Percentiles rank a stretch among this genome's conserved stretches.
Evolutionary conservation across 108 stramenopile species (phyloP).

Genomic region (Skeletonema potamos): DNA sequence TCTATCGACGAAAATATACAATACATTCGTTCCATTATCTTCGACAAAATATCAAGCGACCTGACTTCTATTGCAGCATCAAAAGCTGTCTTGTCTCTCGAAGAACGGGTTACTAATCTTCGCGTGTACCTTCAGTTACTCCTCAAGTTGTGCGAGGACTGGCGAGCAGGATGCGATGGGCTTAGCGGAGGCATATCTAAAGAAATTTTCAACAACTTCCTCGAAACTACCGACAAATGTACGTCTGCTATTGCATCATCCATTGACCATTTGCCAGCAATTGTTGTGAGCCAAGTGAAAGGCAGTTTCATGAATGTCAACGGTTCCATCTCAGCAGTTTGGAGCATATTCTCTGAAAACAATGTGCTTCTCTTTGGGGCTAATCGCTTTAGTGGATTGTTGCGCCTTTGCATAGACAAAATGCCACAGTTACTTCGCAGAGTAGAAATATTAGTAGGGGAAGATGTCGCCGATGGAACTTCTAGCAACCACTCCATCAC

Average conservation of each 20-base stretch:
- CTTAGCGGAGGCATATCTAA: conserved; percentile 29
- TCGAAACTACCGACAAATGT: conserved; percentile 31
- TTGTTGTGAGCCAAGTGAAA: background rate
- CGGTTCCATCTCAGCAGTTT: conserved; percentile 12
- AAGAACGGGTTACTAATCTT: conserved; percentile 5
- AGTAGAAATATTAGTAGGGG: conserved; percentile 11
- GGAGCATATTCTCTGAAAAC: conserved; percentile 29
- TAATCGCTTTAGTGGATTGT: conserved; percentile 10
- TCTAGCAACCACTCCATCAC: background rate
- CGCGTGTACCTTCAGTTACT: conserved; percentile 11
- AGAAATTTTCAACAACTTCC: conserved; percentile 13
- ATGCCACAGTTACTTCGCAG: conserved; percentile 17
- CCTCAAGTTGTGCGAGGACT: conserved; percentile 25
- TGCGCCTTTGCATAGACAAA: conserved; percentile 30
- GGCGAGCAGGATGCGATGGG: conserved; percentile 22
- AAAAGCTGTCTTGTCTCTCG: conserved; percentile 6
- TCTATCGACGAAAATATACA: conserved; percentile 15
- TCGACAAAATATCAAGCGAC: conserved; percentile 8
- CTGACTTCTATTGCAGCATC: background rate
- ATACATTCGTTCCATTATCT: conserved; percentile 5
- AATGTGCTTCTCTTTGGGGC: background rate
- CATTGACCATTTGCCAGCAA: conserved; percentile 16
- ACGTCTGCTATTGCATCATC: conserved; percentile 3
- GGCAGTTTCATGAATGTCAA: conserved; percentile 6
- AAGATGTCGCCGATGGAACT: conserved; percentile 2